Percentiles rank a stretch among this genome's conserved stretches.
Evolutionary conservation across 2,329 filamentous ascomycete genomes (phyloP).

Genomic region (Hymenoscyphus linearis): DNA sequence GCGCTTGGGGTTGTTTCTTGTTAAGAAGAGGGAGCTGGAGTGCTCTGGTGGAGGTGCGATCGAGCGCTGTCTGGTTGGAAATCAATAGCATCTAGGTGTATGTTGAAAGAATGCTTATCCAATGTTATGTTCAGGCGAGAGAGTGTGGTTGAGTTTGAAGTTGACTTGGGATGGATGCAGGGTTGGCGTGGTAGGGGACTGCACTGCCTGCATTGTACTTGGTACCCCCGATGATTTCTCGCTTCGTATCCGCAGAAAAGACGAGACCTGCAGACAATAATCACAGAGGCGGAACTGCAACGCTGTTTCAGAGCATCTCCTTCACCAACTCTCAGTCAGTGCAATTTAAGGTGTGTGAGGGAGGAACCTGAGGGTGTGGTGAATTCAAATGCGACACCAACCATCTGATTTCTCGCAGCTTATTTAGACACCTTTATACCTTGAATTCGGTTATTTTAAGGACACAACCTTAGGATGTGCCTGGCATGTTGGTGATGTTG

Average conservation of each 20-base stretch:
- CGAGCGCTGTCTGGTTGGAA: conserved; percentile 20
- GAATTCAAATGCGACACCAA: neutral
- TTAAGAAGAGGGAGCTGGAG: neutral
- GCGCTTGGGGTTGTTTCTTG: conserved; percentile 1
- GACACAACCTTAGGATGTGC: neutral
- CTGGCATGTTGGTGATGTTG: neutral
- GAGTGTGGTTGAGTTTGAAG: conserved; percentile 3
- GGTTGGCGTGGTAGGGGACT: neutral
- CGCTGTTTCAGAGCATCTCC: no score
- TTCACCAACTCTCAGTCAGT: neutral
- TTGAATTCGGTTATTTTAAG: neutral
- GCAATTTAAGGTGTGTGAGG: neutral
- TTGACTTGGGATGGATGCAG: conserved; percentile 5
- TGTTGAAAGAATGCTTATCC: conserved; percentile 21
- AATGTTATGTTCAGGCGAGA: conserved; percentile 18
- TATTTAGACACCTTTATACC: neutral
- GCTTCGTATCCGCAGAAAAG: no score
- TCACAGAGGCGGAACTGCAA: no score
- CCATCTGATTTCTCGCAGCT: neutral
- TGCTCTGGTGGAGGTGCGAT: conserved; percentile 20
- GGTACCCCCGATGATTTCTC: neutral
- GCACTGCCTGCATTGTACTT: neutral
- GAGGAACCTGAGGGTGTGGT: neutral
- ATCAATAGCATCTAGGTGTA: conserved; percentile 28
- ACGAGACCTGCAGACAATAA: no score